phyloP scores from a whole-genome alignment of 768 basidiomycete genomes.

The Termitomyces sp. region DNA sequence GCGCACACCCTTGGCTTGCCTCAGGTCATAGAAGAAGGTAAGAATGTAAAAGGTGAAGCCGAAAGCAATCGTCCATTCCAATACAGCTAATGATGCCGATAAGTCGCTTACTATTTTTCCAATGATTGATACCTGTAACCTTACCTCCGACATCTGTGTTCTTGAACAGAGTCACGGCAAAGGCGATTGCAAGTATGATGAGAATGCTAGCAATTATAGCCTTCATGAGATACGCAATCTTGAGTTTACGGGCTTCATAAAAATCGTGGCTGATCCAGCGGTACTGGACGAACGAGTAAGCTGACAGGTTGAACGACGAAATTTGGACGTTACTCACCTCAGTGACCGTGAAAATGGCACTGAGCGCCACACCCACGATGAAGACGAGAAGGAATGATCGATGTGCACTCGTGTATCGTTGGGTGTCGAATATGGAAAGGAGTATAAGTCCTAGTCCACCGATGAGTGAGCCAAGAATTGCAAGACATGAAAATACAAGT shows the following conservation, averaged over 20 bases:
- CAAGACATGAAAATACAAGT: conserved; percentile 50
- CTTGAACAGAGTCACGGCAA: conserved; percentile 50
- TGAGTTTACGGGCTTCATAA: conserved; percentile 40
- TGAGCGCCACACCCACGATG: conserved; percentile 67
- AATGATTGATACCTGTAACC: no score
- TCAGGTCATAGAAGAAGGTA: conserved; percentile 73
- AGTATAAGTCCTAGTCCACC: conserved; percentile 67
- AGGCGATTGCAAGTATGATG: conserved; percentile 61
- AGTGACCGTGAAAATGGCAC: conserved; percentile 70
- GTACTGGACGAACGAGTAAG: conserved; percentile 39
- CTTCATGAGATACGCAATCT: conserved; percentile 58
- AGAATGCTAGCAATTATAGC: conserved; percentile 57
- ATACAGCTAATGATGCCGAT: conserved; percentile 39
- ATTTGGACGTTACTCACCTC: conserved; percentile 43
- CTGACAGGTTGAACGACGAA: neutral
- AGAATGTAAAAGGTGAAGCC: conserved; percentile 73
- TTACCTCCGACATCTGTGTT: conserved; percentile 50
- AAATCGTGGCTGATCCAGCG: conserved; percentile 66
- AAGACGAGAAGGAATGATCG: conserved; percentile 67
- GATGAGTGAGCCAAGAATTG: conserved; percentile 58
- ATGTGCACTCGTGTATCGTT: conserved; percentile 50
- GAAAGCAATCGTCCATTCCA: conserved; percentile 76
- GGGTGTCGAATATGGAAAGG: conserved; percentile 71
- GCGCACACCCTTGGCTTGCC: conserved; percentile 51
- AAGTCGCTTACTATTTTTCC: neutral